phyloP scores from a whole-genome alignment of 768 basidiomycete species.

The Candolleomyces eurysporus region DNA sequence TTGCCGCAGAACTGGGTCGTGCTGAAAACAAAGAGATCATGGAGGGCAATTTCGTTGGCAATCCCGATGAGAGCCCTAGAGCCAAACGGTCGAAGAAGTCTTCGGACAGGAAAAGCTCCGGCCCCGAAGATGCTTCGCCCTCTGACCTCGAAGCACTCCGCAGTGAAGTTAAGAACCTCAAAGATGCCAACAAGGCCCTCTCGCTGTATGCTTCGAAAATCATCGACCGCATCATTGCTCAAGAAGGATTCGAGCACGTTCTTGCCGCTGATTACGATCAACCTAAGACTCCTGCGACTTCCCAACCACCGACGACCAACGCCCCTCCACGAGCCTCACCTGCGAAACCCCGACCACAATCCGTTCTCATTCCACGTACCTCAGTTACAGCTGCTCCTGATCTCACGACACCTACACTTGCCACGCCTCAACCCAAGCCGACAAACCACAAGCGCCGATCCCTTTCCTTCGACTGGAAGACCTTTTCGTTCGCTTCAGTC shows the following conservation, averaged over 20 bases:
- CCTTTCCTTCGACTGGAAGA: slow-evolving; percentile 82
- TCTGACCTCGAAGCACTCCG: slow-evolving; percentile 72
- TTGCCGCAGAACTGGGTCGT: slow-evolving; percentile 88
- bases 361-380: slow-evolving; percentile 47
- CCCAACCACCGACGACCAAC: slow-evolving; percentile 27
- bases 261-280: slow-evolving; percentile 88
- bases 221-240: slow-evolving; percentile 93
- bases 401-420: slow-evolving; percentile 19
- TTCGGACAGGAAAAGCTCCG: slow-evolving; percentile 37
- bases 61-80: slow-evolving; percentile 48
- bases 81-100: slow-evolving; percentile 48
- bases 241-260: slow-evolving; percentile 96
- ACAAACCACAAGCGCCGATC: slow-evolving; percentile 60
- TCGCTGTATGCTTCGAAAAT: slow-evolving; percentile 97
- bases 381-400: slow-evolving; percentile 32
- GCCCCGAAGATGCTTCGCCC: slow-evolving; percentile 30
- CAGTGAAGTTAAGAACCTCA: slow-evolving; percentile 86
- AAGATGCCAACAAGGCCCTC: slow-evolving; percentile 94
- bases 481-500: slow-evolving; percentile 50
- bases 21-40: slow-evolving; percentile 87
- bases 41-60: slow-evolving; percentile 52
- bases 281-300: slow-evolving; percentile 42
- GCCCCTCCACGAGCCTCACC: slow-evolving; percentile 24
- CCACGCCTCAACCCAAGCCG: background rate
- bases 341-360: slow-evolving; percentile 60